Evolutionary conservation across 73 alveolate species (phyloP), one percentile per base, ranked within the genome.

Genomic region (Durusdinium trenchii): DNA sequence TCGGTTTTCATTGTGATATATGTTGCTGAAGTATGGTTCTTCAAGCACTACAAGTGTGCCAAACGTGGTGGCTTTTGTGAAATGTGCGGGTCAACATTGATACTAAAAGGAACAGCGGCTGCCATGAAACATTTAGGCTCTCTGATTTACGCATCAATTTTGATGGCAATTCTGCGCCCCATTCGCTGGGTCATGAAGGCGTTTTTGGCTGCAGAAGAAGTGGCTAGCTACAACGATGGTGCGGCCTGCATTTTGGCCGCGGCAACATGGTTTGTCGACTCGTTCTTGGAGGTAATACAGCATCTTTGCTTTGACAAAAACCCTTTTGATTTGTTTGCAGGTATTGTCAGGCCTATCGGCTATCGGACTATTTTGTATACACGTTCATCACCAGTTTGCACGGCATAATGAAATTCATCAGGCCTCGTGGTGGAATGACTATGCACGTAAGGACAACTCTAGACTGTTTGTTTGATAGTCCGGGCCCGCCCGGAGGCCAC

Each of bases 1-100:
- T 84, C 94, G 9, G 52, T 51, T 50, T 84, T 84, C 51, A 75
- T 84, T 23, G 94, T 84, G 52, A 51, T 84, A 38, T 84, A 84
- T 52, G 52, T 84, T 35, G 94, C 94, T 9, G 94, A 84, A 51
- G 78, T 84, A 9, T 84, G 94, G 94, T 84, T 84, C 45, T 84
- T 84, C 94, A 84, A 84, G 76, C 94, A 84, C 94, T 84, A 45
- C 76, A n/a, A 51, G 76, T 50, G 51, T 36, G 51, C 51, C 0
- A 50, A 30, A 36, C 94, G 94, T 3, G 38, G 54, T 4, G 32
- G 78, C 76, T 84, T 84, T 23, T 84, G 94, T 28, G 51, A 10
- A 38, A 84, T 84, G 94, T 84, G 94, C 36, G 94, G 94, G n/a
- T 23, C 51, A n/a, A 0, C 6, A 42, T 52, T 84, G 75, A 61